phyloP scores from a whole-genome alignment of 805 yeast species.

The Candida rishiriensis region DNA sequence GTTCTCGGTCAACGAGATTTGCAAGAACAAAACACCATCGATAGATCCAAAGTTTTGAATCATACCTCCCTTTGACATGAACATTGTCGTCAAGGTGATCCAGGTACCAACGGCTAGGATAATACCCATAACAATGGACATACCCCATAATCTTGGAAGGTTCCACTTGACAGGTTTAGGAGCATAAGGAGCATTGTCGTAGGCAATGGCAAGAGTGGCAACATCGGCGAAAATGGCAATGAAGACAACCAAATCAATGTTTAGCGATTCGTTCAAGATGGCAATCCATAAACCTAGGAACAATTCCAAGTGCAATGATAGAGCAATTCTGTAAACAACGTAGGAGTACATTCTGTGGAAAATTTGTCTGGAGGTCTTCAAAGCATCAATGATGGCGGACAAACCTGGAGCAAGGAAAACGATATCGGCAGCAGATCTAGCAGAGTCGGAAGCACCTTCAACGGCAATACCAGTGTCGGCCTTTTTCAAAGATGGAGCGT shows the following conservation, averaged over 20 bases:
- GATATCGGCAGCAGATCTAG: constrained; percentile 95
- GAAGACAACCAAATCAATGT: constrained; percentile 90
- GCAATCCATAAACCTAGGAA: constrained; percentile 97
- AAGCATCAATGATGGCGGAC: constrained; percentile 90
- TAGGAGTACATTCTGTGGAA: constrained; percentile 99
- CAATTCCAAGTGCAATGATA: constrained; percentile 89
- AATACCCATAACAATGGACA: constrained; percentile 83
- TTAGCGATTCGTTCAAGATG: constrained; percentile 77
- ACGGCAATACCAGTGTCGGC: constrained; percentile 97
- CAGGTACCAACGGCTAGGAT: constrained; percentile 89
- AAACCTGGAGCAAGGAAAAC: constrained; percentile 95
- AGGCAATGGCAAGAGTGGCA: constrained; percentile 95
- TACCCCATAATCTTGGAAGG: constrained; percentile 95
- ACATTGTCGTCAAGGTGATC: constrained; percentile 94
- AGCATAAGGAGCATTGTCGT: constrained; percentile 95
- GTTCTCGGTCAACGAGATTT: constrained; percentile 92
- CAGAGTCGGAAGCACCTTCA: constrained; percentile 97
- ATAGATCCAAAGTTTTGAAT: constrained; percentile 93
- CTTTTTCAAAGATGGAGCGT: constrained; percentile 96
- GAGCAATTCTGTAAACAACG: constrained; percentile 96
- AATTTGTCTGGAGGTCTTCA: constrained; percentile 93
- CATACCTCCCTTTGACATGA: constrained; percentile 86
- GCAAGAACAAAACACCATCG: constrained; percentile 91
- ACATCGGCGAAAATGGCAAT: constrained; percentile 97
- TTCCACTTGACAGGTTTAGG: constrained; percentile 95